Conservation (phyloP, 371 early-diverging fungal genomes). For the Chytridium lagenaria region DNA sequence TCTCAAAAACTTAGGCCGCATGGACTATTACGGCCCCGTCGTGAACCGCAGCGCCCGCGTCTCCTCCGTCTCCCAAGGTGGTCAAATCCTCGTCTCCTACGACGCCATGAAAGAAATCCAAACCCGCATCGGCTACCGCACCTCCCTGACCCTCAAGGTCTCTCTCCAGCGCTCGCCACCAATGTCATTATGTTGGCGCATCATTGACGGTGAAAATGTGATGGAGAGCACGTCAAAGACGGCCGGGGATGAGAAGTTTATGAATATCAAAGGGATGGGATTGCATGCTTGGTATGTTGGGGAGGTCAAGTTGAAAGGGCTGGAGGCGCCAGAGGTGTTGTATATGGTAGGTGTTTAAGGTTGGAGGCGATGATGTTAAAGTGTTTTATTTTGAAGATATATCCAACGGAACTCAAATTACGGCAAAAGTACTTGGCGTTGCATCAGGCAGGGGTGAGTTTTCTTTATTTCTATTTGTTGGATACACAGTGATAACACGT, state of each 20-base stretch:
- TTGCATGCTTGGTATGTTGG: conserved; percentile 77
- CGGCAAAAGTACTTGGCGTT: conserved; percentile 15
- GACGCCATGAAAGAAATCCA: conserved; percentile 42
- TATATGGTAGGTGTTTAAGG: conserved; percentile 63
- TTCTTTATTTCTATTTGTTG: no score
- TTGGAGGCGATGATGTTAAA: no score
- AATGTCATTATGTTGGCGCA: conserved; percentile 21
- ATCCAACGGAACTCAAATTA: conserved; percentile 13
- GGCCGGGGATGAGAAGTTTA: conserved; percentile 54
- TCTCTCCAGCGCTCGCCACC: conserved; percentile 6
- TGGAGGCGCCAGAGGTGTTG: conserved; percentile 89
- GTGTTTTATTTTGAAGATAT: conserved; percentile 7
- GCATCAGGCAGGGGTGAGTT: neutral
- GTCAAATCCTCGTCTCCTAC: conserved; percentile 70
- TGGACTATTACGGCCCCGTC: conserved; percentile 97
- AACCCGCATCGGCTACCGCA: conserved; percentile 15
- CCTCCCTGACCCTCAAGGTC: conserved; percentile 7
- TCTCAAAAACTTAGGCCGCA: conserved; percentile 59
- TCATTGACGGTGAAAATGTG: conserved; percentile 26
- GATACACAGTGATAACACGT: no score
- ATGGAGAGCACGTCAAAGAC: conserved; percentile 16
- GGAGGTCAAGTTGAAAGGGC: conserved; percentile 82
- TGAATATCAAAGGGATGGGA: conserved; percentile 72
- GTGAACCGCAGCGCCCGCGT: conserved; percentile 91
- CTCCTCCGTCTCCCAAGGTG: conserved; percentile 89